phyloP scores from a whole-genome alignment of 1,139 yeast species.

The Saccharomyces hybrid region DNA sequence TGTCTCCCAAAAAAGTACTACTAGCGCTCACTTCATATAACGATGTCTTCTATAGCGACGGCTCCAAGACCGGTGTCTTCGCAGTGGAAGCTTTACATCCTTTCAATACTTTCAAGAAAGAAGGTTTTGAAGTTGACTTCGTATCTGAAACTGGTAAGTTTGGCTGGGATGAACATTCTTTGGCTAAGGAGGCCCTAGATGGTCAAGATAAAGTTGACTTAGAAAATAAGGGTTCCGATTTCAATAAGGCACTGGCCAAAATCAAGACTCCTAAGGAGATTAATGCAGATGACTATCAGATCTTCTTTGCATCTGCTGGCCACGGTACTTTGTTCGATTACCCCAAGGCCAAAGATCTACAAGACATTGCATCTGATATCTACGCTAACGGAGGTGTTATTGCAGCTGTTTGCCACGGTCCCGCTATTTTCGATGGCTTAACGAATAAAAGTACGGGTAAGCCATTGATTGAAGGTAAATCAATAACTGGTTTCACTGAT shows the following conservation, averaged over 20 bases:
- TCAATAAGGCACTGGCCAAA: slow-evolving; percentile 33
- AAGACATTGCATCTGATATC: slow-evolving; percentile 39
- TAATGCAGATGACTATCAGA: slow-evolving; percentile 42
- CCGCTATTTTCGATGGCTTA: slow-evolving; percentile 45
- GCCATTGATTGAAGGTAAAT: slow-evolving; percentile 44
- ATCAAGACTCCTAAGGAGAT: slow-evolving; percentile 31
- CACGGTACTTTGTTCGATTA: slow-evolving; percentile 57
- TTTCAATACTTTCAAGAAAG: slow-evolving; percentile 38
- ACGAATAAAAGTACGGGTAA: slow-evolving; percentile 39
- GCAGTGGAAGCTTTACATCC: slow-evolving; percentile 54
- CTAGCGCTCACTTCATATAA: slow-evolving; percentile 46
- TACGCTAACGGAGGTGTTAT: slow-evolving; percentile 48
- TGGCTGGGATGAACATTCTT: slow-evolving; percentile 51
- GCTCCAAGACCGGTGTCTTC: slow-evolving; percentile 51
- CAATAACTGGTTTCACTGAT: slow-evolving; percentile 55
- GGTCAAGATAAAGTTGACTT: slow-evolving; percentile 40
- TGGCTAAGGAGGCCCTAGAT: slow-evolving; percentile 35
- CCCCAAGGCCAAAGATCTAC: slow-evolving; percentile 45
- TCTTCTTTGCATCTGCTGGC: slow-evolving; percentile 58
- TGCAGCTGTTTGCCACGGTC: slow-evolving; percentile 64
- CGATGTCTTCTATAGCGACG: slow-evolving; percentile 47
- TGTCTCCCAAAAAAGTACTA: slow-evolving; percentile 33
- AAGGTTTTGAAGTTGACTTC: slow-evolving; percentile 47
- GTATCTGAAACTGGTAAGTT: slow-evolving; percentile 51
- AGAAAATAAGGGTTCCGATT: slow-evolving; percentile 37